Percentiles rank a stretch among this genome's conserved stretches.
Conservation (phyloP, 2,329 filamentous ascomycete genomes). For the Curvularia sp. region DNA sequence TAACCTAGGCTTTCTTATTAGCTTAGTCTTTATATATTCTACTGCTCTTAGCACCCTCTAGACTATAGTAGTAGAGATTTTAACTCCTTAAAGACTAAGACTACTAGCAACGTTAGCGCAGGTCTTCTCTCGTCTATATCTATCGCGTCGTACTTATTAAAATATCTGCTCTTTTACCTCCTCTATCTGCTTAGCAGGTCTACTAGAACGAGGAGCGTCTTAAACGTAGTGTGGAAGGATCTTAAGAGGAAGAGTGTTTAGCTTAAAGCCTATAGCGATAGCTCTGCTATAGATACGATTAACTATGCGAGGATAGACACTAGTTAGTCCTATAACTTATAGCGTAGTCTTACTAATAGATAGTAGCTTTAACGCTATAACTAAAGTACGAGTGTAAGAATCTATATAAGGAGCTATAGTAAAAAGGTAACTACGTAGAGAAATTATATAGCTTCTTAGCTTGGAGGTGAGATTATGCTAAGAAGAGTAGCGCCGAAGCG, state of each 20-base stretch:
- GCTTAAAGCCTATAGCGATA: too few species aligned
- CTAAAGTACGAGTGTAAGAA: neutral
- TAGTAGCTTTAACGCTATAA: neutral
- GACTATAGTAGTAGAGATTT: neutral
- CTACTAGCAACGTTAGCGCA: too few species aligned
- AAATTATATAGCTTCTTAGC: neutral
- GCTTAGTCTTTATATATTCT: too few species aligned
- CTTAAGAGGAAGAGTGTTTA: too few species aligned
- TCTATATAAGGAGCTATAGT: constrained; percentile 10
- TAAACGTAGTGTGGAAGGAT: too few species aligned
- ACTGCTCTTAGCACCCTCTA: too few species aligned
- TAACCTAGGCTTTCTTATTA: too few species aligned
- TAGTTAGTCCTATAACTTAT: neutral
- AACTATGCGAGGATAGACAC: neutral
- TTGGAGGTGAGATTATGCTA: too few species aligned
- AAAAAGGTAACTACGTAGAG: neutral
- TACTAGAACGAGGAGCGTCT: too few species aligned
- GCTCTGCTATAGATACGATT: neutral
- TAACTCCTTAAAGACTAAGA: constrained; percentile 13
- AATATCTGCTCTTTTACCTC: constrained; percentile 3
- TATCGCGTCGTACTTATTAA: constrained; percentile 12
- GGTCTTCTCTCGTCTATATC: constrained; percentile 14
- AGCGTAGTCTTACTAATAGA: neutral
- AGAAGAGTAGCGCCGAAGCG: too few species aligned
- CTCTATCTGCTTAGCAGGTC: too few species aligned